Evolutionary conservation across 164 flowering plant genomes (phyloP), one percentile per base, ranked within the genome.

Genomic region (Vitis labrusca): DNA sequence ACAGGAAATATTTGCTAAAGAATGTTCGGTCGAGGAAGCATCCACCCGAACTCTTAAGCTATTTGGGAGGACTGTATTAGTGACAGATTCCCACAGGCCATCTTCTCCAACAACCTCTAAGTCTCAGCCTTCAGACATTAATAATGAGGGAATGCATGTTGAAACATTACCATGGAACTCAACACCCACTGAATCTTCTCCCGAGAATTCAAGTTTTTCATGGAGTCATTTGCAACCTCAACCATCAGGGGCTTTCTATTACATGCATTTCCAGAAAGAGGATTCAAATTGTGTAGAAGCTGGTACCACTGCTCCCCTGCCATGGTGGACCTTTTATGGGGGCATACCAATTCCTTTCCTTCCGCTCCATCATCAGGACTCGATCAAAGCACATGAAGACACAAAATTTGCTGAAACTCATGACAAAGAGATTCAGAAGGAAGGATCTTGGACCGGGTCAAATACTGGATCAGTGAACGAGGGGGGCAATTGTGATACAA

Each of bases 31-130:
- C 5, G 79, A 63, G 8, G 83, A 76, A 73, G 75, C 81, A 68
- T 71, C 87, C 3, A 67, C 73, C 0, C 76, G 68, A 29, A 74
- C 80, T 71, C 81, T 91, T 70, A 91, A 89, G 79, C 87, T 91
- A 15, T 91, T 91, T 75, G 96, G 93, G 10, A 82, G 73, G 70
- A 90, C 86, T n/a, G 78, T 88, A 13, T 29, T 82, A 27, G 79
- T 90, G 10, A 69, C 80, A 10, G 88, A 85, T 60, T 69, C 82
- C 63, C 72, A 71, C 50, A 73, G 72, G 56, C 78, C 79, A 44
- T 75, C 81, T 70, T 76, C 84, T 44, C 62, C 77, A 27, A 27
- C 57, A 1, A 59, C 16, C 17, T 54, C 11, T 59, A 82, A 80
- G 53, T 30, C 79, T 44, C 69, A 11, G 13, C 62, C 74, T 12